Base-by-base conservation (phyloP, 2,329 filamentous ascomycete species). In the Xylaria sp. region DNA sequence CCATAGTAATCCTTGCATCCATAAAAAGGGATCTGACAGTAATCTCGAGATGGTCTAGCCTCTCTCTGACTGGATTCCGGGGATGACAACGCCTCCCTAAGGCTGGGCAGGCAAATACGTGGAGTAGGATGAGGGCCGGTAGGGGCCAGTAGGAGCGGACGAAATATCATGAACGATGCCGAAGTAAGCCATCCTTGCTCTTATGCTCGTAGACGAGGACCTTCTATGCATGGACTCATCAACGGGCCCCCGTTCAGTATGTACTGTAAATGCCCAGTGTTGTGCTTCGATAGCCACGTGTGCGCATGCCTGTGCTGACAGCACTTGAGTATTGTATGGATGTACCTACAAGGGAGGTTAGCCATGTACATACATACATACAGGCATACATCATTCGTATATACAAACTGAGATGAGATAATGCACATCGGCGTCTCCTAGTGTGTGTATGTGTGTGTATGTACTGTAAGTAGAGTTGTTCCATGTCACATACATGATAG, bases 11-110 rank as follows among this genome's bases (percentile, higher is more conserved):
- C 65, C 70, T 68, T 55, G 62, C 45, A 32, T 61, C 63, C 48
- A 61, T 55, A 54, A 68, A 64, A 69, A 65, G n/a, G 70, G 70
- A 70, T 69, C 65, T 69, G 68, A 72, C 68, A 71, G 69, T 72
- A 72, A 70, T 69, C 68, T 67, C 54, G 54, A 69, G 68, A 70
- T 51, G 68, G 61, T 59, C 69, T 71, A 70, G 68, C 70, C 68
- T 66, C 59, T 66, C 60, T 70, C 68, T 72, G 68, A 72, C 68
- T 71, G 65, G 70, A 68, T 68, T 71, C 70, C 67, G 67, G 66
- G 69, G 69, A 66, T 71, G 63, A 66, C 55, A 66, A 64, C 60
- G 60, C 69, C 66, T 48, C 63, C 63, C 66, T 30, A 61, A 64
- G 55, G 59, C 32, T 66, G 66, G 66, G 69, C 63, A 63, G 48